Evolutionary conservation across 768 basidiomycete genomes (phyloP), one percentile per base, ranked within the genome.

Genomic region (Butyriboletus loyo): DNA sequence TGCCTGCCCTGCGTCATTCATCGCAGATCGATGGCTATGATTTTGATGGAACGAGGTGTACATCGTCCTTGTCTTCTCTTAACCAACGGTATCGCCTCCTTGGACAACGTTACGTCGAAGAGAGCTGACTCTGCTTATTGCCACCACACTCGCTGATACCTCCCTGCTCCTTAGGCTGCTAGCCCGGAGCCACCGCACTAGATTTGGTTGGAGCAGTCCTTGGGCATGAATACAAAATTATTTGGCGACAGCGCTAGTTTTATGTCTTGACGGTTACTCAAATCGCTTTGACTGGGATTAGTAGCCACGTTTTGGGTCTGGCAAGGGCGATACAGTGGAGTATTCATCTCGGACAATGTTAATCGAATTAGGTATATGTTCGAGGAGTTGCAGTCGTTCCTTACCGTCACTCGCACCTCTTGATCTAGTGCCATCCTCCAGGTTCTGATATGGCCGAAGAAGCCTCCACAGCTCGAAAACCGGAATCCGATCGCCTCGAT

Each of bases 11-110:
- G 24, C 36, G 10, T 19, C 5, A n/a, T 28, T 19, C 36, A 52
- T 61, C 27, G 17, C 7, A n/a, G n/a, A n/a, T n/a, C 2, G 39
- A 52, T n/a, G 59, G 60, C 7, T 61, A 61, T 24, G 49, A 47
- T 4, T 58, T 46, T 15, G n/a, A 50, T 0, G 59, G 30, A 0
- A n/a, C 19, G 5, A 21, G 4, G 17, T 52, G 31, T 32, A 36
- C 24, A 7, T 46, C n/a, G n/a, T n/a, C n/a, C n/a, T n/a, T 60
- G 3, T 60, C 54, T 3, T 4, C 17, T 1, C 4, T 37, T 21
- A 49, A 28, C 7, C 31, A 36, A 40, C 35, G 41, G 5, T 22
- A 24, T 11, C 53, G 50, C 37, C 6, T 56, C 13, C 54, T 56
- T 1, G 51, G 36, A 28, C 37, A 46, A 41, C 51, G 22, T 10